Evolutionary conservation across 208 protist genomes (phyloP).

Genomic region (Trypanosoma vivax): DNA sequence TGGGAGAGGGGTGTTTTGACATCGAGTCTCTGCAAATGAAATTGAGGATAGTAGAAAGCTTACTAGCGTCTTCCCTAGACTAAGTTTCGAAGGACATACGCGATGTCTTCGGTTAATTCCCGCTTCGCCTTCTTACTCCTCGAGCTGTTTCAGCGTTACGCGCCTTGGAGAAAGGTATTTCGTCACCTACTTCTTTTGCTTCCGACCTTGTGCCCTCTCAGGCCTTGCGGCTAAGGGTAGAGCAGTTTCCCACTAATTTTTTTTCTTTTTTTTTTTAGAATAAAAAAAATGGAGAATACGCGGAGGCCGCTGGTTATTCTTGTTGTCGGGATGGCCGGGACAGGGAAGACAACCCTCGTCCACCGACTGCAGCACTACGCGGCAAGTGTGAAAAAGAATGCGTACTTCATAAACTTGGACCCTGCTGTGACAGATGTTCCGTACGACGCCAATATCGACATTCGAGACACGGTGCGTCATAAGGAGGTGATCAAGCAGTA

Average conservation of each 20-base stretch:
- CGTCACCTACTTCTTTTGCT: constrained; percentile 3
- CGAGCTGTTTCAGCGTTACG: constrained; percentile 4
- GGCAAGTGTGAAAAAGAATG: constrained; percentile 42
- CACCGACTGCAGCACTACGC: constrained; percentile 95
- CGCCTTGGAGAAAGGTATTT: not conserved
- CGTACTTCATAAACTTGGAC: constrained; percentile 98
- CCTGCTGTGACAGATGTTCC: constrained; percentile 94
- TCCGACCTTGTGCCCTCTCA: not conserved
- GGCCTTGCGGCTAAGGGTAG: not conserved
- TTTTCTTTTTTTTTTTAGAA: constrained; percentile 2
- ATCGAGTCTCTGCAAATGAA: constrained; percentile 20
- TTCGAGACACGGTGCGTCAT: constrained; percentile 98
- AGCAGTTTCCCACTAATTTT: not conserved
- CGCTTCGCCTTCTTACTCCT: constrained; percentile 4
- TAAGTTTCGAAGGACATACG: not conserved
- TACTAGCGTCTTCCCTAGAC: constrained; percentile 24
- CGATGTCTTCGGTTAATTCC: not conserved
- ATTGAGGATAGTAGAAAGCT: constrained; percentile 19
- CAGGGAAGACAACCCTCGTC: constrained; percentile 98
- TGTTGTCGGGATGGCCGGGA: constrained; percentile 99
- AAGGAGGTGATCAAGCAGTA: constrained; percentile 98
- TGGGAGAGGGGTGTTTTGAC: constrained; percentile 4
- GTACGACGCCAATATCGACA: constrained; percentile 98
- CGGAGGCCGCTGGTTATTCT: constrained; percentile 90
- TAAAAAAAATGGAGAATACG: not conserved